A percentile compares a stretch with the other conserved stretches of the same genome.
Evolutionary conservation across 2,329 filamentous ascomycete species (phyloP).

Genomic region (Talaromyces sp.): DNA sequence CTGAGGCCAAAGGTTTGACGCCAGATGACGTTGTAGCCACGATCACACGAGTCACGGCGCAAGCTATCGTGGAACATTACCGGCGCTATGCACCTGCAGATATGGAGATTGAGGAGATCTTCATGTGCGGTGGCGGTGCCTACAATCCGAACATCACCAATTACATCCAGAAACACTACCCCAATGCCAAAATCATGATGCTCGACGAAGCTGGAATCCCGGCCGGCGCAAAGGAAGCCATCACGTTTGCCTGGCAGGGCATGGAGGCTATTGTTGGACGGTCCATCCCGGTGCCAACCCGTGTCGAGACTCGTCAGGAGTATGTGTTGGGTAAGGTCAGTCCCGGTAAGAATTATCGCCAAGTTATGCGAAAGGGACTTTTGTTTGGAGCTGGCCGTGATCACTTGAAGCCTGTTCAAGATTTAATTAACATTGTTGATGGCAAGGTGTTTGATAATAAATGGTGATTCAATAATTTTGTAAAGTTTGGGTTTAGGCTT

Average conservation of each 20-base stretch:
- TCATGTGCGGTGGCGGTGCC: conserved; percentile 59
- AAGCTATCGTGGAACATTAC: conserved; percentile 54
- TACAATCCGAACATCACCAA: conserved; percentile 56
- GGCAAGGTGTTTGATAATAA: conserved; percentile 8
- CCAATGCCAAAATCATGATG: conserved; percentile 50
- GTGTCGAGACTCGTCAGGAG: conserved; percentile 51
- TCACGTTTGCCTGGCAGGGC: conserved; percentile 59
- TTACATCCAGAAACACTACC: conserved; percentile 51
- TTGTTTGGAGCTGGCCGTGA: conserved; percentile 47
- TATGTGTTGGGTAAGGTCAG: conserved; percentile 55
- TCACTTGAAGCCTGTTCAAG: conserved; percentile 30
- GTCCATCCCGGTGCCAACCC: conserved; percentile 52
- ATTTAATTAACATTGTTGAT: background rate
- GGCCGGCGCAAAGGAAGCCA: conserved; percentile 56
- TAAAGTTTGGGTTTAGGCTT: background rate
- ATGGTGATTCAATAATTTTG: background rate
- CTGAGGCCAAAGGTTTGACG: conserved; percentile 42
- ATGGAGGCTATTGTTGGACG: conserved; percentile 58
- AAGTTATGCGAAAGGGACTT: conserved; percentile 52
- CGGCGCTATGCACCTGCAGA: conserved; percentile 48
- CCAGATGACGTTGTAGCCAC: conserved; percentile 56
- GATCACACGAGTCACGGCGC: conserved; percentile 57
- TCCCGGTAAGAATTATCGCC: conserved; percentile 54
- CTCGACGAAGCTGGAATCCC: conserved; percentile 58
- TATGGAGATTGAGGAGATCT: conserved; percentile 53